A percentile compares a stretch with the other conserved stretches of the same genome.
Conservation (phyloP, 2,329 filamentous ascomycete genomes). For the Penicillium sp. region DNA sequence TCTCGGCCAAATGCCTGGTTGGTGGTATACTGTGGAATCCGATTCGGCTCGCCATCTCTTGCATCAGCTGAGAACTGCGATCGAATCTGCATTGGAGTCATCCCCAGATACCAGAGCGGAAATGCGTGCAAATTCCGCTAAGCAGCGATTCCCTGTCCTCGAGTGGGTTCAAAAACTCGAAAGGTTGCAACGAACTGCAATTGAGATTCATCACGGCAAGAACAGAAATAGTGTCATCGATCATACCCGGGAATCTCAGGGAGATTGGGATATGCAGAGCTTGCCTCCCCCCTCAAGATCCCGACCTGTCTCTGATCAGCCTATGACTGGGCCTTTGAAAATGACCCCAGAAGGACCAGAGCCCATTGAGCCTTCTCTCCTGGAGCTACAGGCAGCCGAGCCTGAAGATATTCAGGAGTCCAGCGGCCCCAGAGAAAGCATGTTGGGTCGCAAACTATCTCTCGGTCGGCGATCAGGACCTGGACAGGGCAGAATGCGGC, state of each 20-base stretch:
- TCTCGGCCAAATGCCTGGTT: conserved; percentile 69
- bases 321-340: neutral
- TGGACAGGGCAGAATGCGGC: conserved; percentile 37
- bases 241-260: conserved; percentile 29
- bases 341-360: neutral
- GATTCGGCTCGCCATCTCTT: conserved; percentile 63
- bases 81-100: conserved; percentile 59
- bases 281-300: neutral
- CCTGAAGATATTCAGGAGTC: conserved; percentile 37
- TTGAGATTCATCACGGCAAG: conserved; percentile 57
- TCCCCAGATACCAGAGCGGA: conserved; percentile 56
- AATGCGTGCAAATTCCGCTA: conserved; percentile 65
- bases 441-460: conserved; percentile 42
- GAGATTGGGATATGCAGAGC: conserved; percentile 7
- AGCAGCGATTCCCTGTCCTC: conserved; percentile 66
- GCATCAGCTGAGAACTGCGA: conserved; percentile 64
- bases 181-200: conserved; percentile 60
- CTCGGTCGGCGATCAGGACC: conserved; percentile 46
- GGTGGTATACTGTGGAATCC: conserved; percentile 69
- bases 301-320: neutral
- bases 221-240: conserved; percentile 31
- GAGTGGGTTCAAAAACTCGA: conserved; percentile 67
- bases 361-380: neutral
- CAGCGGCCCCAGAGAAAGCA: conserved; percentile 31
- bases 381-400: conserved; percentile 9